Evolutionary conservation across 345 rosid genomes (phyloP).

Genomic region (Sonneratia alba): DNA sequence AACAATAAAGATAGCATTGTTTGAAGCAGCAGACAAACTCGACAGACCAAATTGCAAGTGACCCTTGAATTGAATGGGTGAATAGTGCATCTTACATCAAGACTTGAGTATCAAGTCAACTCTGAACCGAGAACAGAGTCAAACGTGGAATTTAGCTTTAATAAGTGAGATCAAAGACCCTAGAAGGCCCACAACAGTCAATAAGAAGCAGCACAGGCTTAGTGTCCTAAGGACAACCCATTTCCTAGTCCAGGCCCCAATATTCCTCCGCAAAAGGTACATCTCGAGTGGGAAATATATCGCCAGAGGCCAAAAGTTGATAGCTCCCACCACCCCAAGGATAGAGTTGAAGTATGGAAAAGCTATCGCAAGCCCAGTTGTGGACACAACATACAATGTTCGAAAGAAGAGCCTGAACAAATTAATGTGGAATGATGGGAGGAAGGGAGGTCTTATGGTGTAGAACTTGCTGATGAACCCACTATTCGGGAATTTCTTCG

Average conservation of each 20-base stretch:
- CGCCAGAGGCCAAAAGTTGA: conserved; percentile 63
- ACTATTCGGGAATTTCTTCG: conserved; percentile 26
- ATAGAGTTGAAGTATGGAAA: conserved; percentile 67
- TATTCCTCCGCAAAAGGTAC: conserved; percentile 43
- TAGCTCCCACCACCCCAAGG: conserved; percentile 43
- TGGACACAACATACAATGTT: conserved; percentile 34
- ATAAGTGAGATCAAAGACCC: conserved; percentile 41
- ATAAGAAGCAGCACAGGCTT: conserved; percentile 39
- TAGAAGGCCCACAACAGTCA: conserved; percentile 23
- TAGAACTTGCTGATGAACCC: conserved; percentile 32
- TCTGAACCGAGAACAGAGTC: background rate
- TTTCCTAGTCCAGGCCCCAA: conserved; percentile 36
- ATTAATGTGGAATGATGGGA: conserved; percentile 28
- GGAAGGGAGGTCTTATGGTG: conserved; percentile 19
- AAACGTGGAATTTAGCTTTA: conserved; percentile 23
- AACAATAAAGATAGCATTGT: too few species aligned
- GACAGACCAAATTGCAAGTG: background rate
- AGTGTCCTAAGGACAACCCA: conserved; percentile 45
- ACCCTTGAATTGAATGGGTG: background rate
- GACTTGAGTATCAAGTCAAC: background rate
- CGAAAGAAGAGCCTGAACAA: conserved; percentile 34
- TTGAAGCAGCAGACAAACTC: background rate
- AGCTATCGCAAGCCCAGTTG: conserved; percentile 29
- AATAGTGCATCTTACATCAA: background rate
- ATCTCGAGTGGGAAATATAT: conserved; percentile 59